Percentiles rank a stretch among this genome's conserved stretches.
These are phyloP conservation scores for Aureoboletus auriporus DNA, from an alignment of 768 basidiomycete species.

Conservation along the genomic window DNA sequence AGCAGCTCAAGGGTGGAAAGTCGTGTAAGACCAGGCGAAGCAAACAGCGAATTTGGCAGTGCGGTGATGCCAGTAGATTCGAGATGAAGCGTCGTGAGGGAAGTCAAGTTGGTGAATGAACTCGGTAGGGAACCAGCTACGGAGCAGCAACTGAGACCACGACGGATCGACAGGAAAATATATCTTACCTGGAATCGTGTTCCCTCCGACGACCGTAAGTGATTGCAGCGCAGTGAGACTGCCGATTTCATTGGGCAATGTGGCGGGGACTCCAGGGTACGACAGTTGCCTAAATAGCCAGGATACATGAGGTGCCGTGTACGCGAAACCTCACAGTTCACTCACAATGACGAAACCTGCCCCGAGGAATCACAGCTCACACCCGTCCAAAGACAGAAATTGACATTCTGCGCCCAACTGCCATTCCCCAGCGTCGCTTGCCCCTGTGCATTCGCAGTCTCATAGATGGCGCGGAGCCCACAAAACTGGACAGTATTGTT, in stretches of 20 bases:
- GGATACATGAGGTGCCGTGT: not conserved
- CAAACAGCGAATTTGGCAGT: conserved; percentile 32
- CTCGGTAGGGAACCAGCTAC: conserved; percentile 40
- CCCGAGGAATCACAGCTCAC: conserved; percentile 41
- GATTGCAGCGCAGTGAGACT: conserved; percentile 35
- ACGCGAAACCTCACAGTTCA: not conserved
- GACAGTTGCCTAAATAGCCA: conserved; percentile 31
- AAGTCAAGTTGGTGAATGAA: conserved; percentile 35
- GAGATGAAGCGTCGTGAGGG: conserved; percentile 37
- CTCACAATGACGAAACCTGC: conserved; percentile 39
- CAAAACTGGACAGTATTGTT: conserved; percentile 45
- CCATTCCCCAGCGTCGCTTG: conserved; percentile 38
- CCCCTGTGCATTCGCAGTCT: conserved; percentile 32
- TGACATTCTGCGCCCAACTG: conserved; percentile 42
- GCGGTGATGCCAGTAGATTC: conserved; percentile 38
- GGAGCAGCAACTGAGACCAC: not conserved
- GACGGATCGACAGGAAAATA: not conserved
- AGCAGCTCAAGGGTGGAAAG: conserved; percentile 36
- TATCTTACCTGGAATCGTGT: conserved; percentile 37
- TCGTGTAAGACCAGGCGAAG: conserved; percentile 28
- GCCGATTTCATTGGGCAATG: conserved; percentile 40
- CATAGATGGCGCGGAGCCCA: conserved; percentile 41
- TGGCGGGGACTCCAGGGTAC: conserved; percentile 45
- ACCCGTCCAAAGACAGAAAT: conserved; percentile 46
- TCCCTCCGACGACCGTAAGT: conserved; percentile 39